Percentiles rank a stretch among this genome's conserved stretches.
Conservation (phyloP, 2,329 filamentous ascomycete species). For the Ustulina deusta region DNA sequence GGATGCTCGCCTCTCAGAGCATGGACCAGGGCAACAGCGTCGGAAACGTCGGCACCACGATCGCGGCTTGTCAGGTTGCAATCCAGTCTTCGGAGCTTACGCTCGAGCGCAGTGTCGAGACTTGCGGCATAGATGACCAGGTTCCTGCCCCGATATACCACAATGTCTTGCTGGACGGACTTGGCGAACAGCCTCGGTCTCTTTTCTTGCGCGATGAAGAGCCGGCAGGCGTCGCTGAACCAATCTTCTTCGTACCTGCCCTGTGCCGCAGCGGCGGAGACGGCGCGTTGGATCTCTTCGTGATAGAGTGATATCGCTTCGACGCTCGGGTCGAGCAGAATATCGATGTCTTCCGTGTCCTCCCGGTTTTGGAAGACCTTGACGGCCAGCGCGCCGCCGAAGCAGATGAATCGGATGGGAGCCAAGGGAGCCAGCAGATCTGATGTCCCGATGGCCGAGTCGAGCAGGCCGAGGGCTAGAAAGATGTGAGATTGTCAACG, state of each 20-base stretch:
- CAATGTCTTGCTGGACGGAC: not conserved
- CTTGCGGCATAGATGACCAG: not conserved
- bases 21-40: constrained; percentile 2
- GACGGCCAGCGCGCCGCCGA: not conserved
- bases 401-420: constrained; percentile 2
- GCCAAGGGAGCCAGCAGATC: not conserved
- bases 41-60: not conserved
- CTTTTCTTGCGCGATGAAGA: not conserved
- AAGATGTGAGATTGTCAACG: not conserved
- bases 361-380: constrained; percentile 6
- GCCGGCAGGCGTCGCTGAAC: constrained; percentile 4
- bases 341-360: not conserved
- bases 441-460: not conserved
- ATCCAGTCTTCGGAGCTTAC: constrained; percentile 5
- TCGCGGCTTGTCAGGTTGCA: not conserved
- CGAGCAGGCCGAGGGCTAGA: constrained; percentile 5
- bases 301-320: not conserved
- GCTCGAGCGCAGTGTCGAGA: not conserved
- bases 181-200: not conserved
- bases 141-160: not conserved
- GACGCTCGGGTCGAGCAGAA: not conserved
- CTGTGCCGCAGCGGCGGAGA: not conserved
- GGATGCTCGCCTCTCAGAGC: not conserved
- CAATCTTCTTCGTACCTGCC: not conserved
- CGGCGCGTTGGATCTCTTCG: not conserved